phyloP scores from a whole-genome alignment of 73 alveolate genomes.

The Tetrahymena thermophila region DNA sequence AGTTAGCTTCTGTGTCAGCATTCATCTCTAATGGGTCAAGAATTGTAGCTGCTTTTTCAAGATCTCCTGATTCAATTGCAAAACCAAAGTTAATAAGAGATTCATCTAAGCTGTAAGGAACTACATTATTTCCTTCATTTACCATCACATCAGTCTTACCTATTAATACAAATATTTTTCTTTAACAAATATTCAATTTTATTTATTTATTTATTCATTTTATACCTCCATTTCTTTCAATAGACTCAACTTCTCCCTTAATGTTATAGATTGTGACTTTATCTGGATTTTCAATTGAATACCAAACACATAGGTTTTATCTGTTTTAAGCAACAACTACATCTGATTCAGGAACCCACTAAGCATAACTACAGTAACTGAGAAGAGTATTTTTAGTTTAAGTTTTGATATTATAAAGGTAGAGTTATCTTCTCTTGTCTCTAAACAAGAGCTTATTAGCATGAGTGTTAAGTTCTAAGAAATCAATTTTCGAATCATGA shows the following conservation, averaged over 20 bases:
- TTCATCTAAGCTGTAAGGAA: slow-evolving; percentile 91
- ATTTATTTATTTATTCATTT: neutral
- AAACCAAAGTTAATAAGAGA: slow-evolving; percentile 95
- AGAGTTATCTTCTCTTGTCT: slow-evolving; percentile 98
- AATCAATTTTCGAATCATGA: slow-evolving; percentile 98
- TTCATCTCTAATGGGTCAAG: slow-evolving; percentile 95
- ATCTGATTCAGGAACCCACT: slow-evolving; percentile 99
- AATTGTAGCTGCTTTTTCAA: slow-evolving; percentile 93
- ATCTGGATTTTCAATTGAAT: slow-evolving; percentile 98
- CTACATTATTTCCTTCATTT: slow-evolving; percentile 90
- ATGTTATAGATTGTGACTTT: slow-evolving; percentile 92
- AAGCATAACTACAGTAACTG: slow-evolving; percentile 98
- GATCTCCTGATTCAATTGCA: slow-evolving; percentile 92
- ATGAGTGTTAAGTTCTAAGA: slow-evolving; percentile 92
- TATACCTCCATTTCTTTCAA: slow-evolving; percentile 92
- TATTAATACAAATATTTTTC: neutral
- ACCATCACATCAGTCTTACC: slow-evolving; percentile 92
- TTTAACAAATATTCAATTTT: neutral
- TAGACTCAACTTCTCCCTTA: slow-evolving; percentile 98
- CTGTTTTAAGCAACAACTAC: slow-evolving; percentile 99
- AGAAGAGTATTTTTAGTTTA: slow-evolving; percentile 93
- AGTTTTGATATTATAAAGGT: slow-evolving; percentile 93
- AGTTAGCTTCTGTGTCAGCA: slow-evolving; percentile 98
- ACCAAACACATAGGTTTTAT: slow-evolving; percentile 98
- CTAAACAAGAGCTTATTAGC: slow-evolving; percentile 97